phyloP scores from a whole-genome alignment of 2,329 filamentous ascomycete genomes.

The Plenodomus biglobosus region DNA sequence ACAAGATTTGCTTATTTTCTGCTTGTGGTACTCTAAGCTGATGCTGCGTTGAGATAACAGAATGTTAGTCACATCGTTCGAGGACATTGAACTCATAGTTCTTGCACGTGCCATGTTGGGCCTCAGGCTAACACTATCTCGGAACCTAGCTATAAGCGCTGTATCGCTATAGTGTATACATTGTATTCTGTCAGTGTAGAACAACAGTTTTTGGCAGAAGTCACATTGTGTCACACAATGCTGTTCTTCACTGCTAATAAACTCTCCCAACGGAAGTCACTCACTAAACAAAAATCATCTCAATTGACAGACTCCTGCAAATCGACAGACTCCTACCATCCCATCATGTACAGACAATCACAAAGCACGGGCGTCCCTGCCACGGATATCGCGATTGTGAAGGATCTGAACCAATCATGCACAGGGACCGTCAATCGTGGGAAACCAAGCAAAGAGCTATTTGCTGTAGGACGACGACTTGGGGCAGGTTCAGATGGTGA shows the following conservation, averaged over 20 bases:
- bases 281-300: background rate
- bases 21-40: no score
- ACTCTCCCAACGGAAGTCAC: no score
- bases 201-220: background rate
- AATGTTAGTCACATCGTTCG: no score
- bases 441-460: background rate
- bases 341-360: background rate
- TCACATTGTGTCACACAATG: background rate
- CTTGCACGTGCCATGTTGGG: no score
- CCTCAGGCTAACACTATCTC: no score
- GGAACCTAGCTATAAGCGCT: background rate
- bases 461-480: background rate
- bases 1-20: no score
- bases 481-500: background rate
- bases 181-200: background rate
- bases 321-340: background rate
- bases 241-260: no score
- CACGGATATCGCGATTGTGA: background rate
- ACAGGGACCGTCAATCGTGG: background rate
- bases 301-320: background rate
- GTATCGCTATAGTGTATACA: background rate
- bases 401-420: background rate
- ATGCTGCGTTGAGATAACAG: no score
- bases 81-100: no score
- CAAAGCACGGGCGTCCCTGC: background rate